Evolutionary conservation across 2,329 filamentous ascomycete genomes (phyloP).

Genomic region (Claviceps purpurea): DNA sequence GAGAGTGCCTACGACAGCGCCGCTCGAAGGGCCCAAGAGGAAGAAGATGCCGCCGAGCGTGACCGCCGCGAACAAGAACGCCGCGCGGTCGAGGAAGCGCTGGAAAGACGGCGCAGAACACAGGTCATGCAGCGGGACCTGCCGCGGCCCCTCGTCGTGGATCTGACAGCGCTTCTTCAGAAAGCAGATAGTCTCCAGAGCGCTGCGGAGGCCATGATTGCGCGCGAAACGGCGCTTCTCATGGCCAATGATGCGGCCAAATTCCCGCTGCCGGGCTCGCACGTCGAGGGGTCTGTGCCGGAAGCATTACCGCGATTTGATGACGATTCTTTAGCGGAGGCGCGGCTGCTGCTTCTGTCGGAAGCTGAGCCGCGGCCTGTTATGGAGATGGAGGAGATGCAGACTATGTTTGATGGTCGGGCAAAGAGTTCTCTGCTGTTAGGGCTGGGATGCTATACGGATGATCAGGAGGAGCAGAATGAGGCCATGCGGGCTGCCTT

Average conservation of each 20-base stretch:
- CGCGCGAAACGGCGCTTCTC: slow-evolving; percentile 62
- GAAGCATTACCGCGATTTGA: slow-evolving; percentile 49
- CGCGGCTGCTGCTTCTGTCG: slow-evolving; percentile 61
- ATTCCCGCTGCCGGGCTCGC: slow-evolving; percentile 56
- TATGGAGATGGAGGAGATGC: slow-evolving; percentile 36
- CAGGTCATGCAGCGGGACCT: slow-evolving; percentile 82
- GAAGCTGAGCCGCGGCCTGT: slow-evolving; percentile 45
- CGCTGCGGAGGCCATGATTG: slow-evolving; percentile 55
- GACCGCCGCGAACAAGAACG: slow-evolving; percentile 67
- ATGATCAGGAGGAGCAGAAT: slow-evolving; percentile 57
- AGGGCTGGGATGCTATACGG: slow-evolving; percentile 67
- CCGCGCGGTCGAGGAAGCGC: slow-evolving; percentile 57
- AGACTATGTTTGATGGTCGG: slow-evolving; percentile 38
- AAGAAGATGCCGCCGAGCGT: slow-evolving; percentile 53
- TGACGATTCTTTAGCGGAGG: slow-evolving; percentile 60
- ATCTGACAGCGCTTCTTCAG: slow-evolving; percentile 55
- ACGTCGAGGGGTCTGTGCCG: slow-evolving; percentile 48
- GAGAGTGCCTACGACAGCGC: slow-evolving; percentile 33
- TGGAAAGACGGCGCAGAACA: slow-evolving; percentile 71
- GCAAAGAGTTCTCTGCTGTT: slow-evolving; percentile 50
- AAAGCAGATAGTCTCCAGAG: slow-evolving; percentile 47
- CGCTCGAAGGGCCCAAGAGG: slow-evolving; percentile 32
- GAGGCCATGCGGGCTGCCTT: slow-evolving; percentile 56
- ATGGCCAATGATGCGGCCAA: slow-evolving; percentile 70
- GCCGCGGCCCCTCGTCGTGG: slow-evolving; percentile 61